Conservation (phyloP, 2,329 filamentous ascomycete species). For the Epichloe gansuensis region DNA sequence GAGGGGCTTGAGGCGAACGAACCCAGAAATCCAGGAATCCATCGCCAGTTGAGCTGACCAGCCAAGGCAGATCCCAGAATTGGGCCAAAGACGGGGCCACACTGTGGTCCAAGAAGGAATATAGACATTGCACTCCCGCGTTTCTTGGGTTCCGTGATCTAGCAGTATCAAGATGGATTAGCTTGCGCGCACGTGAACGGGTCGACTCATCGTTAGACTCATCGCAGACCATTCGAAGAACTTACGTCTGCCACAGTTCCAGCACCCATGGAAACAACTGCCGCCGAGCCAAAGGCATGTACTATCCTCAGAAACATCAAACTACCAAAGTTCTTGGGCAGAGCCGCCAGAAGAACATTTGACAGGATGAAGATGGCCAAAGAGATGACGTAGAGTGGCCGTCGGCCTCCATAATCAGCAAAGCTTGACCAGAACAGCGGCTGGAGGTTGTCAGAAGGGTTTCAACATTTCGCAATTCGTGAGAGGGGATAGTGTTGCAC, state of each 20-base stretch:
- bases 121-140: constrained; percentile 28
- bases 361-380: constrained; percentile 26
- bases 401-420: constrained; percentile 27
- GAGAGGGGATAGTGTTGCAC: too few species aligned
- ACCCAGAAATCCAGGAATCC: constrained; percentile 30
- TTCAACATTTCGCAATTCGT: too few species aligned
- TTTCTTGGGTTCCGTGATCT: constrained; percentile 23
- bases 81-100: constrained; percentile 31
- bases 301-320: constrained; percentile 28
- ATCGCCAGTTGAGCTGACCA: constrained; percentile 25
- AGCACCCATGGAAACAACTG: constrained; percentile 29
- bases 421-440: constrained; percentile 29
- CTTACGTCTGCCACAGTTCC: constrained; percentile 28
- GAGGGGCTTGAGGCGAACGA: background rate
- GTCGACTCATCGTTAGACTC: background rate
- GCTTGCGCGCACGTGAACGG: background rate
- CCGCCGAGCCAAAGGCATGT: constrained; percentile 30
- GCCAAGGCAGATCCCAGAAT: constrained; percentile 29
- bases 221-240: background rate
- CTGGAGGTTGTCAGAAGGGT: constrained; percentile 5
- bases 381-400: constrained; percentile 28
- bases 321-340: constrained; percentile 25
- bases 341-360: constrained; percentile 25
- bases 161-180: background rate
- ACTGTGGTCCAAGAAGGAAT: constrained; percentile 31